Evolutionary conservation across 2,329 filamentous ascomycete species (phyloP), one percentile per base, ranked within the genome.

Genomic region (Claviceps purpurea): DNA sequence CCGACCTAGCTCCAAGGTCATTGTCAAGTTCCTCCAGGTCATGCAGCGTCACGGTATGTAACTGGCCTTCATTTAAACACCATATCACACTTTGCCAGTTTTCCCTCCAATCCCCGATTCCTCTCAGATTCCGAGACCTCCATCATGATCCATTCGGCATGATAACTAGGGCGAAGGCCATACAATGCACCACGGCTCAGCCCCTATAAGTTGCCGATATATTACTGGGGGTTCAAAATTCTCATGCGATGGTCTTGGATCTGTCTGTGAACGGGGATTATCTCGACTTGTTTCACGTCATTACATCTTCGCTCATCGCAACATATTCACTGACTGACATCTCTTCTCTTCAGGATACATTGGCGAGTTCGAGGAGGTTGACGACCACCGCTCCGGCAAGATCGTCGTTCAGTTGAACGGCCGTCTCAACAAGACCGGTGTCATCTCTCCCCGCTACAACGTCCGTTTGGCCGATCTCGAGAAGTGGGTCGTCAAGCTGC

Each of bases 181-280:
- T 80, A 71, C 60, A 16, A 61, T 61, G 71, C 77, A 73, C 78
- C 74, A 96, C 89, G 87, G 85, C 84, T 79, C 85, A 83, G 89
- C 91, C 89, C 90, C 89, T 98, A 97, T 98, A 97, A 97, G 83
- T 94, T 83, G 82, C 89, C 91, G 93, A 94, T 87, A 98, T 75
- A 98, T 93, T 72, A 13, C 37, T 47, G 30, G 10, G 22, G 16
- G n/a, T 45, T 46, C 18, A 5, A 76, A 87, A 69, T 64, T 24
- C 30, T 39, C 47, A 50, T 68, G 72, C 71, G 84, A 84, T 81
- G 85, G 85, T 91, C 89, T 96, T 95, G 89, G 82, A 84, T 85
- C 64, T 64, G 66, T 76, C 48, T 50, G 47, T 26, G 34, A 49
- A 47, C 20, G 45, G 44, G 37, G 39, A 43, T 43, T 2, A 37